Conservation (phyloP, 1,284 basidiomycete species). For the Hymenochaete sp. region DNA sequence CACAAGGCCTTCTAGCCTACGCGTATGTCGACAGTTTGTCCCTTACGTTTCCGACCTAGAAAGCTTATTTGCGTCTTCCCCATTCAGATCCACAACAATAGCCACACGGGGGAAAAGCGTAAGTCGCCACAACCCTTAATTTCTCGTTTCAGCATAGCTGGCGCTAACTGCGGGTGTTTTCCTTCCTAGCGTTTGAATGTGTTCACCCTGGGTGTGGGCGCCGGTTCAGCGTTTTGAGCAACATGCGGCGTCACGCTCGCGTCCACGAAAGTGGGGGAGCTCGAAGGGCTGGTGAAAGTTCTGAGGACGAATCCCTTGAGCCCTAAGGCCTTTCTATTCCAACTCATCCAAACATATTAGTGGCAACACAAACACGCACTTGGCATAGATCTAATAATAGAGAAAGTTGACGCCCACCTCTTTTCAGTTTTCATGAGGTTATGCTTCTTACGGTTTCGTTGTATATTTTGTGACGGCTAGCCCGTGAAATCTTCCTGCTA, state of each 20-base stretch:
- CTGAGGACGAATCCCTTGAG: conserved; percentile 34
- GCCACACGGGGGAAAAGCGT: conserved; percentile 81
- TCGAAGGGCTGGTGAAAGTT: conserved; percentile 31
- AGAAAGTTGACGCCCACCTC: too few relatives aligned
- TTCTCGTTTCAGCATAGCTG: conserved; percentile 2
- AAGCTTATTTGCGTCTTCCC: conserved; percentile 13
- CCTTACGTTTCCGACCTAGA: conserved; percentile 12
- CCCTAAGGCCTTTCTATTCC: background rate
- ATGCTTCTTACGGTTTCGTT: too few relatives aligned
- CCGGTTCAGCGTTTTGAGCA: conserved; percentile 77
- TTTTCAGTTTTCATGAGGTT: too few relatives aligned
- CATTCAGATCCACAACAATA: conserved; percentile 70
- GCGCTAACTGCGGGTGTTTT: conserved; percentile 7
- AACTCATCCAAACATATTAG: too few relatives aligned
- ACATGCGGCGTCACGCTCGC: conserved; percentile 77
- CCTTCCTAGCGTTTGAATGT: conserved; percentile 58
- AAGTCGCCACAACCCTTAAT: conserved; percentile 27
- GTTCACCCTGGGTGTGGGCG: conserved; percentile 68
- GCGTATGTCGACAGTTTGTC: conserved; percentile 36
- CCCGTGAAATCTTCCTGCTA: too few relatives aligned
- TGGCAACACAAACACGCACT: too few relatives aligned
- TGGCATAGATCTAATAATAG: too few relatives aligned
- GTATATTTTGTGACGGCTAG: too few relatives aligned
- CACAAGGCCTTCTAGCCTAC: conserved; percentile 73
- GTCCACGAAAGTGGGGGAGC: conserved; percentile 48